Evolutionary conservation across 148 eudicot genomes (phyloP), one percentile per base, ranked within the genome.

Genomic region (Cornus kousa): DNA sequence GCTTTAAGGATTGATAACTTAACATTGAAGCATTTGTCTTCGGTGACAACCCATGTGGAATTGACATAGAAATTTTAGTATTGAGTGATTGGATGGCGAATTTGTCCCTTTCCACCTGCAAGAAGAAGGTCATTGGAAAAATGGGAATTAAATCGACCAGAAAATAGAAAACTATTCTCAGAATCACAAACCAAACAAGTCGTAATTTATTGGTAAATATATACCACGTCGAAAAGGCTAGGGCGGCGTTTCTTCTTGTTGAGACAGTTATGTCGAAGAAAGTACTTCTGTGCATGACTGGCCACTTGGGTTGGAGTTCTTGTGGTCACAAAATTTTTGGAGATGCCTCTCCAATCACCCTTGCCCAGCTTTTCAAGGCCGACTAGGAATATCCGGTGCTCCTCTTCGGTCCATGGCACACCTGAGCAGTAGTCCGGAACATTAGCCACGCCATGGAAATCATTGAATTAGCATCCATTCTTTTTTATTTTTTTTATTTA

Each of bases 291-390:
- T 48, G 89, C 89, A 84, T 87, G 89, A 66, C 89, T 87, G 16
- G 89, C 89, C 48, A 87, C 87, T 78, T 87, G 89, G 16, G 87
- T 84, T 23, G 89, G 85, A 62, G 87, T 84, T 57, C 89, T 82
- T 71, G 87, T 84, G 6, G 87, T 82, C 40, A 87, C 87, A 46
- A 82, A 87, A 59, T 82, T 82, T 76, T 76, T 87, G 33, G 89
- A 87, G 57, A 87, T 87, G 6, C 89, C 89, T 72, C 89, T 87
- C 89, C 89, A 87, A 46, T 87, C 87, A 39, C 89, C 89, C 74
- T 80, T 87, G 12, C 89, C 89, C 22, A 82, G 74, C 76, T 84
- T 84, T 60, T 84, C 86, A 5, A 87, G 83, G 60, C 89, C 89
- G 2, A 72, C 55, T 46, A 87, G 74, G 74, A 87, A 87, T 1